Evolutionary conservation across 2,329 filamentous ascomycete species (phyloP), one percentile per base, ranked within the genome.

Genomic region (Parastagonospora avenae): DNA sequence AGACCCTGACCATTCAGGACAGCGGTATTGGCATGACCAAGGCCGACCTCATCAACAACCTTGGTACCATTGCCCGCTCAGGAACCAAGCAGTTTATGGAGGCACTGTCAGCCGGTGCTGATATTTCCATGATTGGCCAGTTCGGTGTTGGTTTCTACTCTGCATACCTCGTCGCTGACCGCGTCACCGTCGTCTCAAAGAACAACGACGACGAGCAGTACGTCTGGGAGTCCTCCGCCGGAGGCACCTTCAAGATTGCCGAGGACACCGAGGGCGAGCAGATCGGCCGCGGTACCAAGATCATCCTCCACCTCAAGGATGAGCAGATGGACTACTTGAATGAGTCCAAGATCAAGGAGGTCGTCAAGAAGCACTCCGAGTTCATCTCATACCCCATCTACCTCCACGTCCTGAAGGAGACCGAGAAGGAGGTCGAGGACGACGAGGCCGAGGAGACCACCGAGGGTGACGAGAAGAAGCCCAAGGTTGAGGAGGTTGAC

Each of bases 121-220:
- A 99, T 80, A 94, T 99, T 68, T 97, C 94, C 81, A 97, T 99
- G 94, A 99, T 99, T 78, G 94, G 94, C 75, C 94, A 99, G 83
- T 99, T 99, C 79, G 94, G 94, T 95, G 94, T 99, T 72, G 94
- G 94, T 89, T 99, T 99, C 91, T 99, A 99, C 88, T 97, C 94
- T 58, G 94, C 94, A 75, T 99, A 99, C 86, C 92, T 99, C 54
- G 94, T 99, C 68, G 94, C 94, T 77, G 94, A 99, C 85, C 87
- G 87, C 71, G 94, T 99, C 70, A 92, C 88, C 66, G 92, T 99
- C 76, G 74, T 96, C 79, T 97, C 94, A 73, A 99, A 97, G 87
- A 84, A 97, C 90, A 99, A 99, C 77, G 94, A 99, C 80, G 94
- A 99, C 74, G 94, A 99, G 85, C 94, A 99, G 84, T 99, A 99